Conservation (phyloP, 2,329 filamentous ascomycete genomes). For the Zymoseptoria tritici region DNA sequence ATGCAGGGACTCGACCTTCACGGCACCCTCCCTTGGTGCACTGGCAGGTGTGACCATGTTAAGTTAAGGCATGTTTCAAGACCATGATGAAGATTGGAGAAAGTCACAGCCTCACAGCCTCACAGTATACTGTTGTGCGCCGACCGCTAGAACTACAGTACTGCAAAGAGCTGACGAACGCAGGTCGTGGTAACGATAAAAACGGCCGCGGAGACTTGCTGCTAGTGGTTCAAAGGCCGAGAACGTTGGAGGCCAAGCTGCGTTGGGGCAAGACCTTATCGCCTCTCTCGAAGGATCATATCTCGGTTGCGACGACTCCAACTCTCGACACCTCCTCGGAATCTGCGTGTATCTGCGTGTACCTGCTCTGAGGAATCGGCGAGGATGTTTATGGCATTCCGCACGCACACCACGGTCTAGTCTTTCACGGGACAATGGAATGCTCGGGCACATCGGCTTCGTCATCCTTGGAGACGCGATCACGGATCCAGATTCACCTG, state of each 20-base stretch:
- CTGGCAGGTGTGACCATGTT: not conserved
- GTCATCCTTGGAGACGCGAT: slow-evolving; percentile 1
- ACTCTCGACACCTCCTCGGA: not conserved
- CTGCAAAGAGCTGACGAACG: not conserved
- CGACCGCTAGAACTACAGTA: not conserved
- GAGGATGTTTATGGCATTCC: not conserved
- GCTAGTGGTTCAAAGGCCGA: not conserved
- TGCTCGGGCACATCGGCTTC: slow-evolving; percentile 1
- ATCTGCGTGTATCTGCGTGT: not conserved
- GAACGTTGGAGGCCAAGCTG: not conserved
- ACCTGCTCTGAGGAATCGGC: not conserved
- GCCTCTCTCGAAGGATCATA: not conserved
- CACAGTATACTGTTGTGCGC: no score
- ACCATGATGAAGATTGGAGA: no score
- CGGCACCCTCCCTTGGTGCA: not conserved
- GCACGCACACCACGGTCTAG: not conserved
- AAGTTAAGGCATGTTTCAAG: no score
- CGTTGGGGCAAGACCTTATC: slow-evolving; percentile 3
- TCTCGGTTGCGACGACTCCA: not conserved
- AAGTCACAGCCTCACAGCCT: no score
- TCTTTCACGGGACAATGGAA: not conserved
- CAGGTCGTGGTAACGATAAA: not conserved
- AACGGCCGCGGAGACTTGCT: not conserved
- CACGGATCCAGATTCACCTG: not conserved
- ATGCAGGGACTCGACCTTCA: not conserved